Base-by-base conservation (phyloP, 2,329 filamentous ascomycete species). In the Penicillium hordei region DNA sequence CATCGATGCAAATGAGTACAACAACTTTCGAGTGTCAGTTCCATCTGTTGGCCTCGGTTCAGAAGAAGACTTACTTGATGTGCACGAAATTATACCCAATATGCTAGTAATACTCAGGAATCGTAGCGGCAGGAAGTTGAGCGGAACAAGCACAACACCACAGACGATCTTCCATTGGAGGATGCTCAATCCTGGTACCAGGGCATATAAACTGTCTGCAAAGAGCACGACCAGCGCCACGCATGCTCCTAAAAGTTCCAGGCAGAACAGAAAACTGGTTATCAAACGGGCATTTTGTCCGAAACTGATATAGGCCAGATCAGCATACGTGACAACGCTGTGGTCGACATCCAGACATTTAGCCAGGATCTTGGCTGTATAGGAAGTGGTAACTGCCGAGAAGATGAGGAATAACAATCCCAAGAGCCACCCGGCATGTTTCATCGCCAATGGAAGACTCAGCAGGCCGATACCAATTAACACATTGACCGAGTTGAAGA, bases 401-500 rank as follows among this genome's bases (percentile, higher is more conserved):
- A 91, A 85, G 13, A 86, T 76, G 55, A 97, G 81, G 63, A 94
- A 89, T 42, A 82, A 61, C 68, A 96, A 82, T 52, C 94, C 94
- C 60, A 91, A 85, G 40, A 96, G 75, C 93, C 93, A 96, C 49
- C 92, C 93, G 13, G 90, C 87, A 73, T 96, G 92, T 68, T 88
- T 91, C 68, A 97, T 81, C 6, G 90, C 93, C 70, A 97, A 83
- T 6, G 93, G 94, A 53, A 99, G 79, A 74, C 91, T 95, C 50
- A 99, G 82, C 31, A 99, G 79, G 0, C 93, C 93, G 31, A 99
- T 88, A 17, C 93, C 93, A 60, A 97, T 93, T 58, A 97, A 79
- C 50, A 95, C 91, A 65, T 96, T 96, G 72, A 93, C 93, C 3
- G 91, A 95, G 76, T 99, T 99, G 81, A 97, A 96, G 61, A 97